These are phyloP conservation scores for Malus domestica DNA, from an alignment of 306 rosid species.

Conservation along the genomic window DNA sequence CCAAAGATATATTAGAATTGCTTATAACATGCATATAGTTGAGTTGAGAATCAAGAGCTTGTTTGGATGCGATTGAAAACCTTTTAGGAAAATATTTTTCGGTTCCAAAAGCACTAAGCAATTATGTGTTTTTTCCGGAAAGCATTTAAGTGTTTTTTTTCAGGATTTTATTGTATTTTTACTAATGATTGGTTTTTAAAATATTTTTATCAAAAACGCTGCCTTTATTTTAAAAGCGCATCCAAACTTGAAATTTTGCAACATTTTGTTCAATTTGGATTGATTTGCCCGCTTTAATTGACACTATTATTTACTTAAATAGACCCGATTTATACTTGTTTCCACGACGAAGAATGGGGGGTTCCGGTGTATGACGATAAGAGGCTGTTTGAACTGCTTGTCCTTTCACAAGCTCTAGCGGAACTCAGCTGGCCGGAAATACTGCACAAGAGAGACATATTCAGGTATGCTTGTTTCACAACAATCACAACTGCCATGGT, in stretches of 20 bases:
- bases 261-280: not conserved
- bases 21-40: not conserved
- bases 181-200: no score
- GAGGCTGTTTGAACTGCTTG: constrained; percentile 75
- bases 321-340: constrained; percentile 63
- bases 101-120: no score
- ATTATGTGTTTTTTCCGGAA: no score
- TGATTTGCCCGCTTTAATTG: not conserved
- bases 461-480: constrained; percentile 45
- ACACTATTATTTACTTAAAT: not conserved
- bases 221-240: no score
- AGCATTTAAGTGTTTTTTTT: no score
- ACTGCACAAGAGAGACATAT: constrained; percentile 55
- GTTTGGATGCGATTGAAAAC: no score
- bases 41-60: not conserved
- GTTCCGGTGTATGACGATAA: constrained; percentile 64
- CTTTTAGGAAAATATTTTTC: no score
- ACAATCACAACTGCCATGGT: not conserved
- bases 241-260: not conserved
- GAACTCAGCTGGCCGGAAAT: constrained; percentile 79
- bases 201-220: no score
- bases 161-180: no score
- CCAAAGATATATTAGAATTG: not conserved
- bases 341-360: constrained; percentile 97
- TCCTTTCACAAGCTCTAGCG: constrained; percentile 81